Base-by-base conservation (phyloP, 1,284 basidiomycete genomes). In the Puccinia novopanici region DNA sequence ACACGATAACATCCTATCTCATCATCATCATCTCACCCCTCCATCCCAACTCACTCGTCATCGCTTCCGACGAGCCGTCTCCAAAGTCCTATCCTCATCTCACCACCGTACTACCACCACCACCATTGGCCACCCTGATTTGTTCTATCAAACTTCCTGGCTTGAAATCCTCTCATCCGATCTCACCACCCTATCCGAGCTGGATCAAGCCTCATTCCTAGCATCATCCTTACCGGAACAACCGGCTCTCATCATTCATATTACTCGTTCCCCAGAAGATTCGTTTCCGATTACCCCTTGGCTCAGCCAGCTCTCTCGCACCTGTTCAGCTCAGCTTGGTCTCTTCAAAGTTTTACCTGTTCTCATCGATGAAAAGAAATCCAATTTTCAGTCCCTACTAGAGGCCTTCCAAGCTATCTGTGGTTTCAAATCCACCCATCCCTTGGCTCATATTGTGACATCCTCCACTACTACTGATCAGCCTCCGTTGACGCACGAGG, bases 281-380 rank as follows among this genome's bases (percentile, higher is more conserved):
- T 72, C 34, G 52, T 72, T 72, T 72, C 34, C 48, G 50, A 37
- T 34, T 34, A 54, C 52, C 8, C 2, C 22, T n/a, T 72, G 70
- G 70, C 52, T 72, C 50, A 72, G 40, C 50, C 48, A 72, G 27
- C 34, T 72, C 27, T 37, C 27, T 40, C 52, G 17, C 19, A 27
- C 70, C 70, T 55, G 70, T 72, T 52, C 70, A 24, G 27, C 13
- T 40, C 50, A 40, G 24, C 45, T 72, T 72, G n/a, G 55, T 9
- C 40, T 40, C 37, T 72, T 72, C 52, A 72, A 72, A 72, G 50
- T 72, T 40, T 30, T 72, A 55, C 70, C 70, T 55, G 12, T 72
- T 40, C 19, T 54, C 34, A 50, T 72, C 70, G 70, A 72, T 52
- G 30, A 72, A 72, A 72, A 40, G 13, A 72, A 55, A 40, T 72